Evolutionary conservation across 1,284 basidiomycete genomes (phyloP), one percentile per base, ranked within the genome.

Genomic region (Fomitopsis schrenkii): DNA sequence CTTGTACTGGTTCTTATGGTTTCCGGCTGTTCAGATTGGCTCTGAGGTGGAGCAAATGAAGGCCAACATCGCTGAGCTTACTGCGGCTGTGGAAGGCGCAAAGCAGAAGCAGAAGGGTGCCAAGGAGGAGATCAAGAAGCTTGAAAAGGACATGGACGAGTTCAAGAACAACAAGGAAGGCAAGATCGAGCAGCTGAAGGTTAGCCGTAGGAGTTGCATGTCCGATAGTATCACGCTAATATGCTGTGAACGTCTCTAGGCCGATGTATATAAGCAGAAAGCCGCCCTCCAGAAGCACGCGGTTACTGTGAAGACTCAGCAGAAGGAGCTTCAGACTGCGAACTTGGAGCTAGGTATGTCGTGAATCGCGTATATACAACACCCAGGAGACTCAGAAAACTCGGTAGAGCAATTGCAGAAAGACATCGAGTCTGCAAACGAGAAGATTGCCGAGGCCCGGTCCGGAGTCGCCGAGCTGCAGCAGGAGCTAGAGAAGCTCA

Each of bases 131-230:
- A 86, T 87, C 71, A 88, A 88, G 77, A 91, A 90, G 66, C 86
- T 98, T 28, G 93, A 98, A 76, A 90, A 90, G 71, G 97, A 99
- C 73, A 98, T 99, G 95, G 87, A 87, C 59, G 97, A 99, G 79
- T 98, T 99, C 79, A 96, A 97, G 79, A 90, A 95, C 74, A 96
- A 99, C 80, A 97, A 98, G 75, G 97, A 98, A 61, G 94, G 94
- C 54, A 99, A 99, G 78, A 91, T 96, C 59, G 92, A 92, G 45
- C 91, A 98, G 74, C 86, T 99, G 68, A 97, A 95, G 81, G 94
- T 92, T 59, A 40, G 6, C 38, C 12, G 38, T 15, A 14, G 38
- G 9, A 50, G 76, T 67, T 46, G 40, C 1, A 10, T 9, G 22
- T n/a, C 50, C 30, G 5, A 33, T 33, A 33, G 30, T 33, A 33